These are phyloP conservation scores for Citrus glauca DNA, from an alignment of 345 rosid species.

Conservation along the genomic window DNA sequence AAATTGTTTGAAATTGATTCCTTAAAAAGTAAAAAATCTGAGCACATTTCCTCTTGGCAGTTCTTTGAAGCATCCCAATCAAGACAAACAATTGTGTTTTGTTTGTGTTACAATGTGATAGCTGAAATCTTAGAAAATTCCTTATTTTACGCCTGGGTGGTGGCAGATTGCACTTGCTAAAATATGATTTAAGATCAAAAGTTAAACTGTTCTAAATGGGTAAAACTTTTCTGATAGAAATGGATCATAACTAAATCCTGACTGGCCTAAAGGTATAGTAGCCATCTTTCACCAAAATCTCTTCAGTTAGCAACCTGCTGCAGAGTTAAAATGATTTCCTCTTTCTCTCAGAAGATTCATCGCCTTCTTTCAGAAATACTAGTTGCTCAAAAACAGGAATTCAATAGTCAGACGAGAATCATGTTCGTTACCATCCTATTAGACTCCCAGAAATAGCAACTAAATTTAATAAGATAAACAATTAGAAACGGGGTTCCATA, in stretches of 20 bases:
- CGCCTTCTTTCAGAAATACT: not conserved
- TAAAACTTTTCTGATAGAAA: not conserved
- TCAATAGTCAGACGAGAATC: not conserved
- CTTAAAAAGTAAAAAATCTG: not conserved
- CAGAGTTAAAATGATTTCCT: not conserved
- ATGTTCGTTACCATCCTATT: not conserved
- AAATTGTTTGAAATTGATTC: not conserved
- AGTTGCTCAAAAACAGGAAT: not conserved
- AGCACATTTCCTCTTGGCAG: not conserved
- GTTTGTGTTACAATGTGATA: not conserved
- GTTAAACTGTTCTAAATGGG: not conserved
- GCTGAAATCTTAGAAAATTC: not conserved
- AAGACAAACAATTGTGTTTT: not conserved
- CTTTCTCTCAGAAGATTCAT: not conserved
- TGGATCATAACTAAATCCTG: not conserved
- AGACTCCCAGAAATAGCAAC: not conserved
- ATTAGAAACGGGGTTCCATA: constrained; percentile 12
- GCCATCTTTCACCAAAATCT: not conserved
- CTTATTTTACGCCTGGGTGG: not conserved
- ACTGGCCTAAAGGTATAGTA: not conserved
- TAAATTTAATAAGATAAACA: not conserved
- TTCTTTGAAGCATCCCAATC: not conserved
- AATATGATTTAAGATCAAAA: not conserved
- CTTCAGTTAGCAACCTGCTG: not conserved
- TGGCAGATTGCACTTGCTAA: not conserved